A percentile compares a stretch with the other conserved stretches of the same genome.
Evolutionary conservation across 345 rosid species (phyloP).

Genomic region (Linum lewisii): DNA sequence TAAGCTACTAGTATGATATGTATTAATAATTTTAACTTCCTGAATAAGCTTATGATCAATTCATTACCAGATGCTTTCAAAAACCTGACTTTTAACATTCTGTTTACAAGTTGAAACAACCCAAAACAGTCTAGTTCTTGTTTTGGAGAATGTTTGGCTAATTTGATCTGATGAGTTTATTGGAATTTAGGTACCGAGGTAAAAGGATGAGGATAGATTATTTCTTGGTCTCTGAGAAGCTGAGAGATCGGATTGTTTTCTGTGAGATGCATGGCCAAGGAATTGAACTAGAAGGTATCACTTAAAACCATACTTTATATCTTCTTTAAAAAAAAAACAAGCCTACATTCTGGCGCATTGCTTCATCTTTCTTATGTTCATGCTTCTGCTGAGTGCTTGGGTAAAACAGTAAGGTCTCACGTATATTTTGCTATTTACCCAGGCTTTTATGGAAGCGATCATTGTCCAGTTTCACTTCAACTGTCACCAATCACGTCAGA

Average conservation of each 20-base stretch:
- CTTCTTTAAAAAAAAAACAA: background rate
- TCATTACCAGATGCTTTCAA: background rate
- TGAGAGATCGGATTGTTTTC: slow-evolving; percentile 45
- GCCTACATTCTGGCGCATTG: background rate
- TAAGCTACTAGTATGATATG: slow-evolving; percentile 24
- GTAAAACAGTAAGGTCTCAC: background rate
- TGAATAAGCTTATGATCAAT: background rate
- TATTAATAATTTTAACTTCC: background rate
- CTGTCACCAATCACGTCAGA: slow-evolving; percentile 36
- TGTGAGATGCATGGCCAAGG: slow-evolving; percentile 82
- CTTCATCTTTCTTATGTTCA: background rate
- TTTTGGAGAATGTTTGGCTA: background rate
- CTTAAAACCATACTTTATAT: background rate
- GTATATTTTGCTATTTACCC: slow-evolving; percentile 13
- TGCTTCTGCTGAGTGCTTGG: background rate
- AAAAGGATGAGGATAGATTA: slow-evolving; percentile 91
- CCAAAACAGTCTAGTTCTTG: background rate
- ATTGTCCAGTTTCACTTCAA: slow-evolving; percentile 78
- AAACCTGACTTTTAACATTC: background rate
- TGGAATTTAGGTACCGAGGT: slow-evolving; percentile 62
- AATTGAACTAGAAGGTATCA: slow-evolving; percentile 66
- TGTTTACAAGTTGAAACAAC: background rate
- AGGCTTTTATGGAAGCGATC: slow-evolving; percentile 93
- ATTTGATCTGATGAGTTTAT: slow-evolving; percentile 2
- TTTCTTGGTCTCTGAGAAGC: slow-evolving; percentile 65